Conservation (phyloP, 345 rosid species). For the Populus simonii region DNA sequence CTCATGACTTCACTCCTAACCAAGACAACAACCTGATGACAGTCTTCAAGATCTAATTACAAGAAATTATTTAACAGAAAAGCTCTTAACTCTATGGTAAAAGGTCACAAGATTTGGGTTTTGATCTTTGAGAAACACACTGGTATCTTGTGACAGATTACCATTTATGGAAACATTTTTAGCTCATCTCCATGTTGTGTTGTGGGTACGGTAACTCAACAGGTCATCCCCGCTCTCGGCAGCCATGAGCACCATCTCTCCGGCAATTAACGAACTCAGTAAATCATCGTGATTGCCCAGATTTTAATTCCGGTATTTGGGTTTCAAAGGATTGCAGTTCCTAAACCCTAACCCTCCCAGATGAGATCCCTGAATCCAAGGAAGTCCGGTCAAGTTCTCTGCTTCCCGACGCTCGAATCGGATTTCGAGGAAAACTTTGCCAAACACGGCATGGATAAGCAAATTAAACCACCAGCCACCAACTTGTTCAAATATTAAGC, state of each 20-base stretch:
- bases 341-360: too few species aligned
- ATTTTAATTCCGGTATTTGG: too few species aligned
- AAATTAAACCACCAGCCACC: not conserved
- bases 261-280: too few species aligned
- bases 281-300: too few species aligned
- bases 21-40: not conserved
- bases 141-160: not conserved
- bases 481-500: not conserved
- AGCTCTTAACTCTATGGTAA: slow-evolving; percentile 9
- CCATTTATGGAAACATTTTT: not conserved
- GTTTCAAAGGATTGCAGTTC: too few species aligned
- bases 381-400: too few species aligned
- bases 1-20: not conserved
- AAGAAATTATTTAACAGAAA: not conserved
- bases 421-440: not conserved
- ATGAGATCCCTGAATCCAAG: too few species aligned
- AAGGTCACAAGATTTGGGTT: not conserved
- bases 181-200: not conserved
- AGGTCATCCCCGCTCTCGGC: too few species aligned
- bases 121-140: slow-evolving; percentile 7
- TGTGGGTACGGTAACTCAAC: not conserved
- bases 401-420: not conserved
- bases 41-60: not conserved
- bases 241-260: too few species aligned
- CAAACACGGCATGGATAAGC: not conserved